These are phyloP conservation scores for Rostrohypoxylon terebratum DNA, from an alignment of 495 filamentous ascomycete species.

Conservation along the genomic window DNA sequence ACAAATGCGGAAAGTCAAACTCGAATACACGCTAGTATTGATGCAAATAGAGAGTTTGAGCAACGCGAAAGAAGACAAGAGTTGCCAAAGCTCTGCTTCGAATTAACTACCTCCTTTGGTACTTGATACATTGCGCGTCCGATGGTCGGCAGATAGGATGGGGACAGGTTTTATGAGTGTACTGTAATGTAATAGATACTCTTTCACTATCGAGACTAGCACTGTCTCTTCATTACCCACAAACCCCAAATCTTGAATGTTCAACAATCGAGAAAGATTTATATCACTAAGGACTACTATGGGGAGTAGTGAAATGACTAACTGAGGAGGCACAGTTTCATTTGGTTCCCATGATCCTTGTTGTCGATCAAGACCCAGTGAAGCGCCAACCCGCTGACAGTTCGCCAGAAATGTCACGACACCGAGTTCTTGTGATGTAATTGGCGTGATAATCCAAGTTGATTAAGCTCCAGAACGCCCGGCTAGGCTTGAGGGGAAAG, in stretches of 20 bases:
- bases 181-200: neutral
- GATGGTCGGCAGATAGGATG: slow-evolving; percentile 34
- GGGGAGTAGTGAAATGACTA: slow-evolving; percentile 10
- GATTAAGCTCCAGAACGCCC: slow-evolving; percentile 27
- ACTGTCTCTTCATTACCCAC: neutral
- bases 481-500: slow-evolving; percentile 34
- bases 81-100: slow-evolving; percentile 33
- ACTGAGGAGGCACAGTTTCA: slow-evolving; percentile 21
- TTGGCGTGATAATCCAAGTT: slow-evolving; percentile 33
- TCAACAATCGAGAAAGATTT: neutral
- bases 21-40: slow-evolving; percentile 29
- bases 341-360: slow-evolving; percentile 32
- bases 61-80: slow-evolving; percentile 32
- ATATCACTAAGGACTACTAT: neutral
- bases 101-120: slow-evolving; percentile 18
- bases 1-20: slow-evolving; percentile 42
- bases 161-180: slow-evolving; percentile 12
- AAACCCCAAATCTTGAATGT: neutral
- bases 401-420: slow-evolving; percentile 36
- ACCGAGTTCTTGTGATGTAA: slow-evolving; percentile 18
- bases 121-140: slow-evolving; percentile 14
- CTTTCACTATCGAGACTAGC: neutral
- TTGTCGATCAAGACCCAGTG: slow-evolving; percentile 39
- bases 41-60: slow-evolving; percentile 41
- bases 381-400: slow-evolving; percentile 46